phyloP scores from a whole-genome alignment of 2,329 filamentous ascomycete species.

The Curvularia sp. region DNA sequence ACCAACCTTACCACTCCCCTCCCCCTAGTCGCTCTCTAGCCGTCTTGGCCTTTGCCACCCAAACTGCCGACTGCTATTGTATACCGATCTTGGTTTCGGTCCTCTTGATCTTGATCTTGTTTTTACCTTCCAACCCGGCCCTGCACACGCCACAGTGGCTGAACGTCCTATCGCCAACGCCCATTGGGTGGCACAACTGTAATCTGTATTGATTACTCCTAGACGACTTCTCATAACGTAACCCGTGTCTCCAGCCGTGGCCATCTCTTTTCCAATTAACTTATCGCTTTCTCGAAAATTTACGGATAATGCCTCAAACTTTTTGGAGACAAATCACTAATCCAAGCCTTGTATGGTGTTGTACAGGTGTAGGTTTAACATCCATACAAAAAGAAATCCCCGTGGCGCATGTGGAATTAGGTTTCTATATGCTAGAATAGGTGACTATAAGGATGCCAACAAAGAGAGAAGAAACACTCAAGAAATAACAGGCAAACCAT shows the following conservation, averaged over 20 bases:
- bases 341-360: too few species aligned
- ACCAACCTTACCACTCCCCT: background rate
- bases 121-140: background rate
- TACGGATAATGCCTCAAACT: too few species aligned
- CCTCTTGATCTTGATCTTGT: background rate
- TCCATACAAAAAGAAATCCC: too few species aligned
- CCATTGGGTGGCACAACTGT: background rate
- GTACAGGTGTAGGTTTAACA: too few species aligned
- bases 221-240: background rate
- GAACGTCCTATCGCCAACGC: background rate
- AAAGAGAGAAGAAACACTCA: too few species aligned
- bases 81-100: slow-evolving; percentile 4
- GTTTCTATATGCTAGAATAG: too few species aligned
- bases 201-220: background rate
- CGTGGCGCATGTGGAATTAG: too few species aligned
- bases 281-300: too few species aligned
- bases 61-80: background rate
- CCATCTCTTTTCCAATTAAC: background rate
- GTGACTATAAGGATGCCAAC: too few species aligned
- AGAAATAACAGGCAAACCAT: too few species aligned
- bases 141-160: slow-evolving; percentile 10
- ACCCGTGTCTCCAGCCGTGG: background rate
- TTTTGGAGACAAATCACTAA: too few species aligned
- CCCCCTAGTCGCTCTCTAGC: background rate
- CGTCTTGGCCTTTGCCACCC: slow-evolving; percentile 11